These are phyloP conservation scores for Colletotrichum sp. DNA, from an alignment of 2,329 filamentous ascomycete species.

Conservation along the genomic window DNA sequence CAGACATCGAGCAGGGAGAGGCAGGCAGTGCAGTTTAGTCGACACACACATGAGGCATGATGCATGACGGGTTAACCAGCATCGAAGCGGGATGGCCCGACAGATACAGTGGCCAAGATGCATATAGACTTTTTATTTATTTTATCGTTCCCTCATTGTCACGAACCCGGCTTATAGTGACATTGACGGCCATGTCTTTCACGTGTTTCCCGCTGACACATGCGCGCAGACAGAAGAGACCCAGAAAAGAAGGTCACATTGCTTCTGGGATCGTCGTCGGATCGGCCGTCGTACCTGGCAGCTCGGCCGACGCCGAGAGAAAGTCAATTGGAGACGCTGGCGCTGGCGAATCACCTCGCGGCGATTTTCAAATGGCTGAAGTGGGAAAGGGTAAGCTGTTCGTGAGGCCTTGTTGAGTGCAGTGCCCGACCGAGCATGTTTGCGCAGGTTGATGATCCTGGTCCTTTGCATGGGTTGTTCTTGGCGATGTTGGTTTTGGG, in stretches of 20 bases:
- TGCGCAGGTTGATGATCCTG: slow-evolving; percentile 10
- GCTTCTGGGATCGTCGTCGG: neutral
- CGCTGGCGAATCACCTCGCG: neutral
- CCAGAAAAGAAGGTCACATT: slow-evolving; percentile 16
- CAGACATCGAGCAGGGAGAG: neutral
- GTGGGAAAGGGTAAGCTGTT: neutral
- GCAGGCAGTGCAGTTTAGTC: neutral
- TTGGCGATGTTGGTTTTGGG: neutral
- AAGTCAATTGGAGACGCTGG: neutral
- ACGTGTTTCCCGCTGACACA: neutral
- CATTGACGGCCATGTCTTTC: neutral
- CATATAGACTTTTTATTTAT: slow-evolving; percentile 13
- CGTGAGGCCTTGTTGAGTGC: neutral
- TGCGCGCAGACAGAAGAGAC: neutral
- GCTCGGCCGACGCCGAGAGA: neutral
- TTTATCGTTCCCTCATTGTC: neutral
- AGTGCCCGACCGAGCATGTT: neutral
- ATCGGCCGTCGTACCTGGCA: neutral
- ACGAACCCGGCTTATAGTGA: neutral
- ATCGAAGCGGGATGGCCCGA: slow-evolving; percentile 12
- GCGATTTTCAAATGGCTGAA: neutral
- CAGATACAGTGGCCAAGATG: slow-evolving; percentile 12
- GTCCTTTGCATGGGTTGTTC: neutral
- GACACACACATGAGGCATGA: slow-evolving; percentile 14
- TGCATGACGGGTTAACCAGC: slow-evolving; percentile 10